These are phyloP conservation scores for Ophiostoma ulmi DNA, from an alignment of 2,329 filamentous ascomycete species.

Conservation along the genomic window DNA sequence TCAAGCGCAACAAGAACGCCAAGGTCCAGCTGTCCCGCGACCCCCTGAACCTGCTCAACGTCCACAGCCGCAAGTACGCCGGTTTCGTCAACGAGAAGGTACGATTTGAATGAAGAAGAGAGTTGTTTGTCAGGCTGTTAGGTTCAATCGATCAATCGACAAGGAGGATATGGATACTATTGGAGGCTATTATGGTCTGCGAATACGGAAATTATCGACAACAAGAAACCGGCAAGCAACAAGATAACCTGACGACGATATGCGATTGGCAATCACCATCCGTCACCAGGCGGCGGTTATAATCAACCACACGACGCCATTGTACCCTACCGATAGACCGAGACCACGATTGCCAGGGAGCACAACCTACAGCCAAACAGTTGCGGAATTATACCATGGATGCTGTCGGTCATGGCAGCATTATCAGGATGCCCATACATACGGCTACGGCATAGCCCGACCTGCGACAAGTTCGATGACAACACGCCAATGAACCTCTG, in stretches of 20 bases:
- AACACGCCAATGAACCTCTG: background rate
- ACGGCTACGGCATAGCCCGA: background rate
- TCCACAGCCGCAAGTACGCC: slow-evolving; percentile 87
- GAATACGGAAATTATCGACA: background rate
- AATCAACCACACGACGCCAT: background rate
- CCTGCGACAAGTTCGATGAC: background rate
- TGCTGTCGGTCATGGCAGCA: background rate
- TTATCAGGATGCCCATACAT: background rate
- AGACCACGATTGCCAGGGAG: background rate
- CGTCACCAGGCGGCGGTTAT: background rate
- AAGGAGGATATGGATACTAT: background rate
- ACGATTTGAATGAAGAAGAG: slow-evolving; percentile 33
- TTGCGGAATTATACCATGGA: background rate
- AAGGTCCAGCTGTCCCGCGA: slow-evolving; percentile 89
- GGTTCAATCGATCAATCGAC: background rate
- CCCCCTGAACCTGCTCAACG: slow-evolving; percentile 88
- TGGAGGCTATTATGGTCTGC: background rate
- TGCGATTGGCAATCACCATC: background rate
- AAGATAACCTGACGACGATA: background rate
- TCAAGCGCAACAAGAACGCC: slow-evolving; percentile 77
- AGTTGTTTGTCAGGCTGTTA: background rate
- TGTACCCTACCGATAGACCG: background rate
- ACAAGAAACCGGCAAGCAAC: background rate
- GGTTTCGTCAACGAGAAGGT: slow-evolving; percentile 95
- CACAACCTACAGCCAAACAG: background rate